A percentile compares a stretch with the other conserved stretches of the same genome.
Evolutionary conservation across 768 basidiomycete species (phyloP).

Genomic region (Pleurotus sapidus): DNA sequence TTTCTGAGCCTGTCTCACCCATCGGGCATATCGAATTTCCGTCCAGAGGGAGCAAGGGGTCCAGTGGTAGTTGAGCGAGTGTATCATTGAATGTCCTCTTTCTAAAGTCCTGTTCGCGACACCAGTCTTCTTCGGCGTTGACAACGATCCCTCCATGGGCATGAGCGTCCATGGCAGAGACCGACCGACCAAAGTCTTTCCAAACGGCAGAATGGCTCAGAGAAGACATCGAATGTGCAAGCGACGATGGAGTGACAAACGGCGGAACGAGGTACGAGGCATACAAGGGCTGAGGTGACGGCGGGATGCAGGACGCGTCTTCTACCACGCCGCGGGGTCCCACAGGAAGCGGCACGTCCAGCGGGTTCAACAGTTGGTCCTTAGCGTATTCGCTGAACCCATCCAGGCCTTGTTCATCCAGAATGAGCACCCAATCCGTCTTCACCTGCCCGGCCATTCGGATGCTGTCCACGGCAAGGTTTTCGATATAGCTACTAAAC

Average conservation of each 20-base stretch:
- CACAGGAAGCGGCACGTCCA: constrained; percentile 29
- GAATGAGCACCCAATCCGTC: constrained; percentile 49
- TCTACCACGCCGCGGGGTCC: constrained; percentile 34
- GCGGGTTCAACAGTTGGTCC: constrained; percentile 40
- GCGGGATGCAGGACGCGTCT: no score
- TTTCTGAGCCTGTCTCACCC: no score
- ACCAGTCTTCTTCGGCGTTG: neutral
- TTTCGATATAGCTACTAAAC: constrained; percentile 35
- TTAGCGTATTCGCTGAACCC: constrained; percentile 28
- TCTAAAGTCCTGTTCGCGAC: neutral
- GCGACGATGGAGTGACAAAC: constrained; percentile 42
- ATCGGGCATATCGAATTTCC: no score
- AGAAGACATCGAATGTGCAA: constrained; percentile 20
- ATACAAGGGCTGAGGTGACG: constrained; percentile 27
- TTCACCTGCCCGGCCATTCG: constrained; percentile 33
- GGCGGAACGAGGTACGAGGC: constrained; percentile 61
- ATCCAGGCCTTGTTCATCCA: constrained; percentile 44
- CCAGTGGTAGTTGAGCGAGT: no score
- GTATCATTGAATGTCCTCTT: no score
- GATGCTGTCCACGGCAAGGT: constrained; percentile 24
- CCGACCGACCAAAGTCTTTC: constrained; percentile 22
- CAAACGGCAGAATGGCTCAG: constrained; percentile 17
- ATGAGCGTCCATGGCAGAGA: constrained; percentile 22
- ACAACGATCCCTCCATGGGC: constrained; percentile 37
- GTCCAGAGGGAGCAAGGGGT: no score